Percentiles rank a stretch among this genome's conserved stretches.
Conservation (phyloP, 2,329 filamentous ascomycete species). For the Cercospora brassicicola region DNA sequence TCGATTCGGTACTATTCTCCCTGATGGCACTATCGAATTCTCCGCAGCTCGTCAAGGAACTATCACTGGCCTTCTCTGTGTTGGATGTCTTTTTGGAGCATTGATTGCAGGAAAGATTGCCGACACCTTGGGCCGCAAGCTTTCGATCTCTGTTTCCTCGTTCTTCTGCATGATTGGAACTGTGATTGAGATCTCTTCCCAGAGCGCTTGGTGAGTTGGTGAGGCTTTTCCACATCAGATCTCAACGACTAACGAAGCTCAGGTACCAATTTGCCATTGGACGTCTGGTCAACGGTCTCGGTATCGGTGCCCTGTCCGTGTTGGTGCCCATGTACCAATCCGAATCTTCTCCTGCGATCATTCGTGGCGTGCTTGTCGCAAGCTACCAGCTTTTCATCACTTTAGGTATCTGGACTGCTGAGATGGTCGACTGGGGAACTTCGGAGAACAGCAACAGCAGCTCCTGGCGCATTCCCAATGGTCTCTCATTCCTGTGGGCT, state of each 20-base stretch:
- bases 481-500: conserved; percentile 37
- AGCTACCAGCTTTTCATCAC: conserved; percentile 51
- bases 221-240: neutral
- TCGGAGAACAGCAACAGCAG: conserved; percentile 26
- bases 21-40: conserved; percentile 43
- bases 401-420: conserved; percentile 43
- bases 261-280: conserved; percentile 49
- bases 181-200: conserved; percentile 47
- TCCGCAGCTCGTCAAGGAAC: conserved; percentile 40
- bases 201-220: conserved; percentile 37
- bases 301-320: conserved; percentile 51
- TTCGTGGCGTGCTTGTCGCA: conserved; percentile 63
- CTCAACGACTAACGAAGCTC: neutral
- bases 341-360: conserved; percentile 62
- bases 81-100: conserved; percentile 47
- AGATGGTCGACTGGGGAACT: conserved; percentile 38
- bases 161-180: conserved; percentile 46
- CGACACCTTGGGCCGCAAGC: conserved; percentile 53
- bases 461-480: conserved; percentile 38
- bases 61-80: conserved; percentile 48
- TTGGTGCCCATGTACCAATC: conserved; percentile 68
- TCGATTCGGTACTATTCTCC: conserved; percentile 55
- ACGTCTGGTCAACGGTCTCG: conserved; percentile 46
- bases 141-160: conserved; percentile 53
- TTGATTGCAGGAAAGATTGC: conserved; percentile 50